Base-by-base conservation (phyloP, 148 eudicot genomes). In the Heliamphora exappendiculata region DNA sequence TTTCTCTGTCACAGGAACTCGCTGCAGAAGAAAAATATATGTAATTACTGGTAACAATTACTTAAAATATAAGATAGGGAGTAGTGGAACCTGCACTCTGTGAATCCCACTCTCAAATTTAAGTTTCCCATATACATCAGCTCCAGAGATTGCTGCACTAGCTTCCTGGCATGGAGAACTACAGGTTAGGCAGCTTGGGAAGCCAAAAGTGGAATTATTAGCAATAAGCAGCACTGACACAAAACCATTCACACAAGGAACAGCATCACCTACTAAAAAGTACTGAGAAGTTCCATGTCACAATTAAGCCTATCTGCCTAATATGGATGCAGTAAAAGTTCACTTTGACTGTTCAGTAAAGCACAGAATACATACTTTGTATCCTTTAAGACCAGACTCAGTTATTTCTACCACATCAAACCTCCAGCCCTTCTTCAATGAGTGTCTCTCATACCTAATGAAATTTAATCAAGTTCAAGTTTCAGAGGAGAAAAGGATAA, bases 61-160 rank as follows among this genome's bases (percentile, higher is more conserved):
- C 44, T 63, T 57, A 75, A n/a, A 64, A 63, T 45, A 62, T 4
- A 67, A 72, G 47, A 42, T 67, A 50, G 65, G 65, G 37, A 67
- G 65, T 26, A 57, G 36, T 44, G 42, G 11, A 83, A 92, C 98
- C 97, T 94, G 98, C 86, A 94, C 98, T 87, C 98, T 84, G 85
- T 94, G 98, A 78, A 91, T 86, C 69, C 95, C 97, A 86, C 98
- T 94, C 87, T 94, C 98, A 77, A 92, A 92, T 84, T 94, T 94
- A 69, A 94, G 89, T 81, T 88, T 92, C 42, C 98, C 98, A 81
- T 86, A 94, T 29, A 88, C 96, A 82, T 83, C 87, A 73, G 83
- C 77, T 64, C 98, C 98, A 29, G 91, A 89, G 69, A 94, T 89
- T 81, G 92, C 84, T 47, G 94, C 98, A 87, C 89, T 87, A 78